phyloP scores from a whole-genome alignment of 2,329 filamentous ascomycete species.

The Penicillium paneum region DNA sequence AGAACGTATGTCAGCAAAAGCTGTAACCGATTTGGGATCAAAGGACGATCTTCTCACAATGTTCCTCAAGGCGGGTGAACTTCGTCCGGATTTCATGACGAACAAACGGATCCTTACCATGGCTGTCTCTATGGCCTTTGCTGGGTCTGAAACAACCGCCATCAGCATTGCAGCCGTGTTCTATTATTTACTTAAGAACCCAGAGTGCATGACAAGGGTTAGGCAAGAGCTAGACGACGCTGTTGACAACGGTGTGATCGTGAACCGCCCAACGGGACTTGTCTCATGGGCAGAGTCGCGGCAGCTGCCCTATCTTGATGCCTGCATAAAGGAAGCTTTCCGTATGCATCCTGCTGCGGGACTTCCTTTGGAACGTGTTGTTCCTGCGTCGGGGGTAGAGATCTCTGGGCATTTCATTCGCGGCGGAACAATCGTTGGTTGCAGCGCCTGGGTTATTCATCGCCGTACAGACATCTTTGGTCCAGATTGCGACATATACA shows the following conservation, averaged over 20 bases:
- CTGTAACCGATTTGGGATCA: background rate
- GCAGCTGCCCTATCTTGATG: slow-evolving; percentile 69
- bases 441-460: slow-evolving; percentile 72
- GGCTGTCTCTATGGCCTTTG: slow-evolving; percentile 47
- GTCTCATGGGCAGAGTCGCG: slow-evolving; percentile 69
- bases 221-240: background rate
- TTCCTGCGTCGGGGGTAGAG: slow-evolving; percentile 46
- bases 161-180: slow-evolving; percentile 70
- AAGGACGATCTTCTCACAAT: background rate
- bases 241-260: slow-evolving; percentile 41
- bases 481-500: slow-evolving; percentile 58
- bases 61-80: slow-evolving; percentile 27
- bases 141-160: slow-evolving; percentile 75
- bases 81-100: slow-evolving; percentile 28
- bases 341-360: slow-evolving; percentile 72
- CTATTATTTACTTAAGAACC: slow-evolving; percentile 68
- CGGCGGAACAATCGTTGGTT: slow-evolving; percentile 60
- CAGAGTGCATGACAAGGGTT: slow-evolving; percentile 23
- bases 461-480: slow-evolving; percentile 67
- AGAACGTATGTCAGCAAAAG: background rate
- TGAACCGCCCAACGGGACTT: slow-evolving; percentile 35
- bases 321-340: slow-evolving; percentile 74
- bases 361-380: slow-evolving; percentile 69
- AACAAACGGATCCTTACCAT: slow-evolving; percentile 29
- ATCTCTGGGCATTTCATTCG: slow-evolving; percentile 14